Base-by-base conservation (phyloP, 2,329 filamentous ascomycete species). In the Neopestalotiopsis sp. region DNA sequence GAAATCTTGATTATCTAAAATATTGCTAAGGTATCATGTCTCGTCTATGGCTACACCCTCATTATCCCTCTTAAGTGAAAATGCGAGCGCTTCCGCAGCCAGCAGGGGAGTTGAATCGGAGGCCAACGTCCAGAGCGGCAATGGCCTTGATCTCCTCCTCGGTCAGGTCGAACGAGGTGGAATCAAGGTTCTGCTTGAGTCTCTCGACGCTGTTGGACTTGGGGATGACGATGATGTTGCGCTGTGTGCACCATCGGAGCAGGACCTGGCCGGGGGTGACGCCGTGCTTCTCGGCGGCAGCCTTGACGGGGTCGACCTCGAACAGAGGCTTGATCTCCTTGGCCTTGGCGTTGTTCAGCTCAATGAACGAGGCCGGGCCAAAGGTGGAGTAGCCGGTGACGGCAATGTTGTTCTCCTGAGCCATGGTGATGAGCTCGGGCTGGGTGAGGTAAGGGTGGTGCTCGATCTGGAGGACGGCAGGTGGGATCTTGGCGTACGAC, bases 381-480 rank as follows among this genome's bases (percentile, higher is more conserved):
- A 91, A 91, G 10, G 87, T 89, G 12, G 88, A 90, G 81, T 91
- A 91, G 28, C 87, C 89, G 0, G 89, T 91, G 14, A 91, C 82
- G 34, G 81, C 80, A 69, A 91, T 87, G 61, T 84, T 84, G 74
- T 89, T 80, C 72, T 84, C 82, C 77, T 89, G 84, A 28, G 87
- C 89, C 73, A 88, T 84, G 66, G 85, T 77, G 71, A 90, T 78
- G 63, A 91, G 81, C 9, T 83, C 81, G 45, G 82, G 79, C 79
- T 91, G 89, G 5, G 86, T 86, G 45, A 91, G 83, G 82, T 91
- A 97, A 32, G 94, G 94, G 86, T 97, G 94, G 83, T 95, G 93
- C 86, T 97, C 94, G 79, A 97, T 91, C 85, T 97, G 94, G 71
- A 96, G 89, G 49, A 91, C 91, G 62, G 92, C 91, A 4, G 93